Conservation (phyloP, 2,329 filamentous ascomycete species). For the Boeremia lycopersici region DNA sequence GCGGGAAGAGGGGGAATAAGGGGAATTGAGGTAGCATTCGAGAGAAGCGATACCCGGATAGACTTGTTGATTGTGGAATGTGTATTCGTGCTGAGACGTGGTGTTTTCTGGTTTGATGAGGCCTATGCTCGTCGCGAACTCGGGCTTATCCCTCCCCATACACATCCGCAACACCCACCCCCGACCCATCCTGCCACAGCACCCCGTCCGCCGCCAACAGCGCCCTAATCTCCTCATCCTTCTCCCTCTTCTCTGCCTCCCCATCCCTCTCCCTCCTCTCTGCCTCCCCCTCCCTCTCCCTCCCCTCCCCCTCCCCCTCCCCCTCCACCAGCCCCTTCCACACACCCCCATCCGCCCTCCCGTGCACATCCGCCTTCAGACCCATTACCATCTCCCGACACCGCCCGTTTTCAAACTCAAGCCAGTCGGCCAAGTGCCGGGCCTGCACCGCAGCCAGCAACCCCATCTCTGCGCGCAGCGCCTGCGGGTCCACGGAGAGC, state of each 20-base stretch:
- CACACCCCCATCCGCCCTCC: too few species aligned
- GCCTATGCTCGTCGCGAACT: too few species aligned
- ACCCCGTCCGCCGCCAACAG: conserved; percentile 21
- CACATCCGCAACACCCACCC: conserved; percentile 23
- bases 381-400: too few species aligned
- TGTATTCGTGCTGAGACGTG: too few species aligned
- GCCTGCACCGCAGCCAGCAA: conserved; percentile 23
- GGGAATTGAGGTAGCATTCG: conserved; percentile 30
- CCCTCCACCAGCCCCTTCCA: background rate
- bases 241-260: background rate
- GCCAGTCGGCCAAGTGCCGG: conserved; percentile 24
- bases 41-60: conserved; percentile 13
- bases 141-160: too few species aligned
- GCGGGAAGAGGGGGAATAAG: conserved; percentile 78
- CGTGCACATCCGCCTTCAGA: too few species aligned
- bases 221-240: conserved; percentile 19
- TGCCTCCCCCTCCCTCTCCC: conserved; percentile 12
- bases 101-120: too few species aligned
- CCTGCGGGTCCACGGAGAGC: conserved; percentile 15
- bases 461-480: conserved; percentile 26
- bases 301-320: background rate
- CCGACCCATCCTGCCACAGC: conserved; percentile 30
- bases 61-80: background rate
- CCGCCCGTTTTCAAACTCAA: conserved; percentile 17
- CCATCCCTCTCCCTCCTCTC: background rate